Conservation (phyloP, 2,329 filamentous ascomycete species). For the Ophiostoma ips region DNA sequence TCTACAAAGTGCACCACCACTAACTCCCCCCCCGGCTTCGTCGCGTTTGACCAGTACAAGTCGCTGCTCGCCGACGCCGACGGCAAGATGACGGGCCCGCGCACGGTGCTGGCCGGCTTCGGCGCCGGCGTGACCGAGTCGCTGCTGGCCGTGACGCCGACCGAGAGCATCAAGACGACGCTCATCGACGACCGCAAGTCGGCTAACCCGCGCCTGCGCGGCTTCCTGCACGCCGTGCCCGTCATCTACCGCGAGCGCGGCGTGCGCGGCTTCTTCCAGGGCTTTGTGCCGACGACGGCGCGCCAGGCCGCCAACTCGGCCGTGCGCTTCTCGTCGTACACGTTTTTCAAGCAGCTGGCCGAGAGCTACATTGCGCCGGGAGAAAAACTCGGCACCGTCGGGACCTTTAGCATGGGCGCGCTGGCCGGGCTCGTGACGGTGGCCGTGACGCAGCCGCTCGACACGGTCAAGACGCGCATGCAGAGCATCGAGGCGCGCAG, state of each 20-base stretch:
- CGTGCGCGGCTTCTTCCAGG: conserved; percentile 87
- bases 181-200: conserved; percentile 93
- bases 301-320: conserved; percentile 91
- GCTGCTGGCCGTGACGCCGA: conserved; percentile 84
- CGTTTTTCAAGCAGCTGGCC: conserved; percentile 76
- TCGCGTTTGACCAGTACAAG: conserved; percentile 94
- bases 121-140: conserved; percentile 92
- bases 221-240: conserved; percentile 79
- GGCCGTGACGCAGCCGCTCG: conserved; percentile 59
- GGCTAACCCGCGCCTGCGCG: conserved; percentile 70
- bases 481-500: conserved; percentile 78
- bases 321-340: conserved; percentile 82
- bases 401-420: conserved; percentile 84
- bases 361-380: conserved; percentile 86
- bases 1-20: no score
- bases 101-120: conserved; percentile 86
- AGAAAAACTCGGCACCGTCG: conserved; percentile 78
- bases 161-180: conserved; percentile 97
- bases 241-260: conserved; percentile 84
- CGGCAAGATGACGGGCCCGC: conserved; percentile 78
- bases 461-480: conserved; percentile 96
- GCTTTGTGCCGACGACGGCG: conserved; percentile 87
- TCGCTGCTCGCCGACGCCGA: conserved; percentile 64
- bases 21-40: conserved; percentile 41
- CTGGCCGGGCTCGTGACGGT: conserved; percentile 86